These are phyloP conservation scores for Didymella arachidicola DNA, from an alignment of 2,329 filamentous ascomycete species.

Conservation along the genomic window DNA sequence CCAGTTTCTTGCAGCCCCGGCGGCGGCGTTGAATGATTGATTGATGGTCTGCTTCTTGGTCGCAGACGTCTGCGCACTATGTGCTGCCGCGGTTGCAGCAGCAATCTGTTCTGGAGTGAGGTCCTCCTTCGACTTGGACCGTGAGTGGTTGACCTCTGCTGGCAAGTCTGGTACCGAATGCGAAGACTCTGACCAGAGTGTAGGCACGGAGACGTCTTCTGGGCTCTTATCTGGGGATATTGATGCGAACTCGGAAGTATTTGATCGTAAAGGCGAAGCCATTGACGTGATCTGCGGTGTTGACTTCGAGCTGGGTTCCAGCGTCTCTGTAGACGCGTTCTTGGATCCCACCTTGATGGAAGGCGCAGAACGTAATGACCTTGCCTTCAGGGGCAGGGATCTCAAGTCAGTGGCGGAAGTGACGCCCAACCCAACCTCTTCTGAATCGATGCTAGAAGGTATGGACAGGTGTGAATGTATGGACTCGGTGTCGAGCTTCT, in stretches of 20 bases:
- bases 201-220: conserved; percentile 34
- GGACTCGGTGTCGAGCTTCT: conserved; percentile 33
- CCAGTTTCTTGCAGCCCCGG: conserved; percentile 68
- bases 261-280: conserved; percentile 56
- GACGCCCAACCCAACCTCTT: conserved; percentile 28
- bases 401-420: conserved; percentile 38
- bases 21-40: conserved; percentile 56
- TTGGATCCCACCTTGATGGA: conserved; percentile 72
- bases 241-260: conserved; percentile 18
- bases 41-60: conserved; percentile 41
- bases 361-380: conserved; percentile 66
- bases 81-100: conserved; percentile 31
- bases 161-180: conserved; percentile 21
- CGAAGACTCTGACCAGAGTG: conserved; percentile 33
- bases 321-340: conserved; percentile 65
- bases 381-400: conserved; percentile 53
- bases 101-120: conserved; percentile 35
- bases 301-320: conserved; percentile 69
- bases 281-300: conserved; percentile 63
- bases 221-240: conserved; percentile 23
- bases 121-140: conserved; percentile 29
- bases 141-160: conserved; percentile 20
- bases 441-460: conserved; percentile 31
- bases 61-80: conserved; percentile 23
- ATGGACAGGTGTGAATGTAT: conserved; percentile 34